These are phyloP conservation scores for Hippophae rhamnoides DNA, from an alignment of 306 rosid species.

Conservation along the genomic window DNA sequence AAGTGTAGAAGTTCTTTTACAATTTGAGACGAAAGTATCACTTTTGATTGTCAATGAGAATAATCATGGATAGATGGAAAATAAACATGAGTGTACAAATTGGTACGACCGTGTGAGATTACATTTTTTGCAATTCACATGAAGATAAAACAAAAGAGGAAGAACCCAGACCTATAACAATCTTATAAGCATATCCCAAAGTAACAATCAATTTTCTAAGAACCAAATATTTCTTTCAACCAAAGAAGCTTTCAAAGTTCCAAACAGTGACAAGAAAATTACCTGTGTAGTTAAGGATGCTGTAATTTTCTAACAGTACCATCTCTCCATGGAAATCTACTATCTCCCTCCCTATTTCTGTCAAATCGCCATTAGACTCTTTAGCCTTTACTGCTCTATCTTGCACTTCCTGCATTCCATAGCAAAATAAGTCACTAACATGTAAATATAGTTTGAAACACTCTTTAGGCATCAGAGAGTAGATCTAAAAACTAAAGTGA, in stretches of 20 bases:
- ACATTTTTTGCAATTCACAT: no score
- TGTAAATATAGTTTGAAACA: neutral
- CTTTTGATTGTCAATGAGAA: no score
- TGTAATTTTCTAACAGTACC: slow-evolving; percentile 83
- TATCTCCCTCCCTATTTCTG: slow-evolving; percentile 53
- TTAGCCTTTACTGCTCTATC: slow-evolving; percentile 43
- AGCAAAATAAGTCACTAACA: neutral
- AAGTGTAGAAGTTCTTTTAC: no score
- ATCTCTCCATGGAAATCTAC: slow-evolving; percentile 94
- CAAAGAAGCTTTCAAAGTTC: slow-evolving; percentile 19
- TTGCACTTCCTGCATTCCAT: slow-evolving; percentile 55
- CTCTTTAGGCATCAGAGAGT: neutral
- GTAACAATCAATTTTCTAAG: neutral
- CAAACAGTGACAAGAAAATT: slow-evolving; percentile 7
- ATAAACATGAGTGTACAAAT: no score
- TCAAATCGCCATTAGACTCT: slow-evolving; percentile 51
- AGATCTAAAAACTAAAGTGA: neutral
- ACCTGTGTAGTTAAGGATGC: slow-evolving; percentile 85
- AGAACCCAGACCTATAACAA: no score
- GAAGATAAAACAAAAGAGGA: no score
- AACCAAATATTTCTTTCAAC: neutral
- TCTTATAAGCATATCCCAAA: neutral
- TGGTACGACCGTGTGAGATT: no score
- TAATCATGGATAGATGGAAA: no score
- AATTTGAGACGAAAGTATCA: no score